These are phyloP conservation scores for Candida mesenterica DNA, from an alignment of 1,139 yeast species.

Conservation along the genomic window DNA sequence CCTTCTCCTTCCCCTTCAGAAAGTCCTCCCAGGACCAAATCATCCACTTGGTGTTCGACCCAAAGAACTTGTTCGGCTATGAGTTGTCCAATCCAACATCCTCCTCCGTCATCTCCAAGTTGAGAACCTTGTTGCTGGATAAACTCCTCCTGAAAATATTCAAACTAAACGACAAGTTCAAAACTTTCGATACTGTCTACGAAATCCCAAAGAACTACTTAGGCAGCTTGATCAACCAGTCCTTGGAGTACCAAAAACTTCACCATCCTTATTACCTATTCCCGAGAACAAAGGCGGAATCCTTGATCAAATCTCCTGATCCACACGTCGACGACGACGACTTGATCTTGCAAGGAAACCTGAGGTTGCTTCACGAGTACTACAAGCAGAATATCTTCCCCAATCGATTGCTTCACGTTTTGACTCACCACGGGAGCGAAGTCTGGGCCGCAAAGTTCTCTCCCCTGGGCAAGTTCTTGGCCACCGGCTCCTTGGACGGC, in stretches of 20 bases:
- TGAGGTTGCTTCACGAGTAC: conserved; percentile 8
- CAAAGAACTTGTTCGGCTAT: conserved; percentile 12
- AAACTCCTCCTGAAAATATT: conserved; percentile 10
- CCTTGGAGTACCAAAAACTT: conserved; percentile 27
- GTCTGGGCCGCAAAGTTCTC: conserved; percentile 85
- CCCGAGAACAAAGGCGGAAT: conserved; percentile 21
- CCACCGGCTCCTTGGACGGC: conserved; percentile 74
- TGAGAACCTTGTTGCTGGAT: conserved; percentile 9
- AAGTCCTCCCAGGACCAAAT: too few relatives aligned
- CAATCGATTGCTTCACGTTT: conserved; percentile 31
- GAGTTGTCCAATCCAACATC: too few relatives aligned
- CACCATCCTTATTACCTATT: conserved; percentile 37
- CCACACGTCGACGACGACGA: conserved; percentile 6
- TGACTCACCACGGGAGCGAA: conserved; percentile 64
- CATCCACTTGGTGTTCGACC: neutral
- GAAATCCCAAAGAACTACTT: conserved; percentile 22
- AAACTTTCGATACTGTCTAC: conserved; percentile 10
- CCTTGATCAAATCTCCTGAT: neutral
- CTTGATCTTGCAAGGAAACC: conserved; percentile 11
- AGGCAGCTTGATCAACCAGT: conserved; percentile 27
- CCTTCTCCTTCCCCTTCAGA: conserved; percentile 10
- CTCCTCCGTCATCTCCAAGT: conserved; percentile 3
- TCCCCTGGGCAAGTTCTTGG: conserved; percentile 71
- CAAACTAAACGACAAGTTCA: conserved; percentile 8
- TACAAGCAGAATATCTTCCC: conserved; percentile 42